phyloP scores from a whole-genome alignment of 352 stramenopile species.

The Aphanomyces euteiches region DNA sequence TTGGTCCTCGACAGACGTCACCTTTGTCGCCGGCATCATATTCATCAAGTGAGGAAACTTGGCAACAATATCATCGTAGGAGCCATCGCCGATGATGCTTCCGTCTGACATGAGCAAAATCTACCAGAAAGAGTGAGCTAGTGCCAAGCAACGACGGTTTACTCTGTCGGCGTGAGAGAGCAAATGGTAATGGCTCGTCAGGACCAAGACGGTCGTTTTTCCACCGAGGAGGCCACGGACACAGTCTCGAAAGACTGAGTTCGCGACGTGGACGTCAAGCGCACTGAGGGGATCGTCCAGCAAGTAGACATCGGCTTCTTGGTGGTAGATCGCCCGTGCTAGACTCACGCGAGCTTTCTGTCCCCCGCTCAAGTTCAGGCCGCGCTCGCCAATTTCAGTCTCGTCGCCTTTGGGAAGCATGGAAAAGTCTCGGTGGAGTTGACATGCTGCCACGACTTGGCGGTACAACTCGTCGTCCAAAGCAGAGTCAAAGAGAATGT shows the following conservation, averaged over 20 bases:
- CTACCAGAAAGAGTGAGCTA: not conserved
- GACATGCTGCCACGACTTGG: slow-evolving; percentile 17
- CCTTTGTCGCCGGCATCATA: not conserved
- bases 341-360: slow-evolving; percentile 43
- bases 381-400: slow-evolving; percentile 60
- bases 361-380: slow-evolving; percentile 42
- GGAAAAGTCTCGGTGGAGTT: slow-evolving; percentile 42
- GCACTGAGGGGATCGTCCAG: slow-evolving; percentile 95
- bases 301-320: slow-evolving; percentile 90
- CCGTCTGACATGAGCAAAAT: slow-evolving; percentile 38
- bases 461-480: slow-evolving; percentile 49
- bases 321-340: slow-evolving; percentile 46
- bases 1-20: slow-evolving; percentile 1
- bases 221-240: slow-evolving; percentile 81
- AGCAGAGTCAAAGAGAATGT: slow-evolving; percentile 91
- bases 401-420: slow-evolving; percentile 55
- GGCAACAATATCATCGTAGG: slow-evolving; percentile 26
- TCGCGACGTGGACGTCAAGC: slow-evolving; percentile 95
- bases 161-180: slow-evolving; percentile 52
- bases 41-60: slow-evolving; percentile 16
- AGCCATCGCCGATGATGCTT: slow-evolving; percentile 34
- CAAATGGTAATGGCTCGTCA: slow-evolving; percentile 93
- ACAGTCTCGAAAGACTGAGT: slow-evolving; percentile 92
- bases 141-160: slow-evolving; percentile 18
- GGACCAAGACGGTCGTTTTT: slow-evolving; percentile 89